These are phyloP conservation scores for Ophiocordyceps unilateralis DNA, from an alignment of 2,329 filamentous ascomycete genomes.

Conservation along the genomic window DNA sequence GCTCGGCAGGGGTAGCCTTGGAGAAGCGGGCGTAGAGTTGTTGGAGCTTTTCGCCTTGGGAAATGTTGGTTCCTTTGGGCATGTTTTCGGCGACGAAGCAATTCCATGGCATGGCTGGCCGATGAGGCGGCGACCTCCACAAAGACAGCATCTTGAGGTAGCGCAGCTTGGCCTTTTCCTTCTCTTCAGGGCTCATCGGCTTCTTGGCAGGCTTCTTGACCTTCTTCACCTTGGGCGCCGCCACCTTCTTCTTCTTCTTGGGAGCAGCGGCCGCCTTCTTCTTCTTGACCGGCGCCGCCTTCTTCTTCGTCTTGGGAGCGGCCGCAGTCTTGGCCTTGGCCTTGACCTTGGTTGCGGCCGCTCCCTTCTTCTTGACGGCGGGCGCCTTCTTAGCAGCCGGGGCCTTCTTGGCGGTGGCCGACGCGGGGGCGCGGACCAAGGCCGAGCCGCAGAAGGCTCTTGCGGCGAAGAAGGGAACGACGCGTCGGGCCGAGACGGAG, in stretches of 20 bases:
- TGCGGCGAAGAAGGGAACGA: slow-evolving; percentile 6
- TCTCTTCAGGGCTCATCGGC: slow-evolving; percentile 20
- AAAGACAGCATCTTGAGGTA: slow-evolving; percentile 24
- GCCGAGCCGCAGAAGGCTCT: slow-evolving; percentile 16
- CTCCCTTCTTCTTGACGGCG: slow-evolving; percentile 6
- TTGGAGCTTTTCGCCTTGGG: slow-evolving; percentile 8
- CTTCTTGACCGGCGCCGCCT: slow-evolving; percentile 4
- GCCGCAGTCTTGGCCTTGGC: slow-evolving; percentile 3
- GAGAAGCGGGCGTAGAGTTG: slow-evolving; percentile 18
- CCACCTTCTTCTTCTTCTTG: slow-evolving; percentile 12
- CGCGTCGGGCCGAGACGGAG: slow-evolving; percentile 5
- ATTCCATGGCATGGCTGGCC: slow-evolving; percentile 17
- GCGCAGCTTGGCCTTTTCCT: slow-evolving; percentile 14
- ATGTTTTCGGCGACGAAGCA: slow-evolving; percentile 20
- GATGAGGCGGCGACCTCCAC: slow-evolving; percentile 18
- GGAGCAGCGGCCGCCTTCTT: slow-evolving; percentile 10
- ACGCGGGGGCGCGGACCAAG: slow-evolving; percentile 10
- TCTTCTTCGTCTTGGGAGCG: too few relatives aligned
- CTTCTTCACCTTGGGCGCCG: not conserved
- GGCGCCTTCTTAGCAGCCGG: slow-evolving; percentile 4
- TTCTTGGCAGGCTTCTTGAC: slow-evolving; percentile 9
- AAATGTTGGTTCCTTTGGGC: slow-evolving; percentile 1
- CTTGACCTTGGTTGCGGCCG: slow-evolving; percentile 6
- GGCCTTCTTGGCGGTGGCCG: slow-evolving; percentile 6
- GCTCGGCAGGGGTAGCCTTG: slow-evolving; percentile 20